Percentiles rank a stretch among this genome's conserved stretches.
These are phyloP conservation scores for Alternaria arbusti DNA, from an alignment of 2,329 filamentous ascomycete genomes.

Conservation along the genomic window DNA sequence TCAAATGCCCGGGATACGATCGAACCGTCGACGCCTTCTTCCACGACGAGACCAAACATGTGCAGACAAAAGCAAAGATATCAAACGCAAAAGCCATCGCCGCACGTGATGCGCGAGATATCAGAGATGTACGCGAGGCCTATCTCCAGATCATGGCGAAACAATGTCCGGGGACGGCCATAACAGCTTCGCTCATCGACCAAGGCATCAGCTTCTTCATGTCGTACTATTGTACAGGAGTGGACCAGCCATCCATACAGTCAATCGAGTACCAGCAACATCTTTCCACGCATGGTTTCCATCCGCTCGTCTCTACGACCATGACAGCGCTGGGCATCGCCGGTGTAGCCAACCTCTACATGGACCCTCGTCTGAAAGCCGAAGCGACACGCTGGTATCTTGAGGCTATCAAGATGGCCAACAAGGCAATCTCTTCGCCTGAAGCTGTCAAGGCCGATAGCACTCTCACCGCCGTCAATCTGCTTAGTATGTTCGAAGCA, in stretches of 20 bases:
- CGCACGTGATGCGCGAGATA: constrained; percentile 26
- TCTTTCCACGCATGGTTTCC: constrained; percentile 39
- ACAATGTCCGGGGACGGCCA: constrained; percentile 14
- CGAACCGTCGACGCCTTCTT: constrained; percentile 37
- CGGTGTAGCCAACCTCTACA: constrained; percentile 38
- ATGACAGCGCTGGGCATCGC: constrained; percentile 47
- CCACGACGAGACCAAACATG: constrained; percentile 39
- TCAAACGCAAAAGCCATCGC: constrained; percentile 41
- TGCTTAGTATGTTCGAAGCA: constrained; percentile 41
- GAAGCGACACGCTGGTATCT: constrained; percentile 42
- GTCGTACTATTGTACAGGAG: constrained; percentile 30
- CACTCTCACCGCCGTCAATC: constrained; percentile 40
- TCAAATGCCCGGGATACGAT: constrained; percentile 42
- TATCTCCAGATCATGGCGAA: constrained; percentile 7
- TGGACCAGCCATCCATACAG: constrained; percentile 37
- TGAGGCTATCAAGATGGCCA: constrained; percentile 41
- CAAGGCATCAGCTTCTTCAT: constrained; percentile 46
- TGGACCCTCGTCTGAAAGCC: constrained; percentile 31
- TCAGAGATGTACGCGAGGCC: constrained; percentile 1
- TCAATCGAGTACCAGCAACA: constrained; percentile 31
- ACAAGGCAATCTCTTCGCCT: constrained; percentile 36
- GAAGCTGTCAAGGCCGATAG: constrained; percentile 37
- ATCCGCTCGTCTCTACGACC: constrained; percentile 38
- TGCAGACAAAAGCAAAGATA: constrained; percentile 34
- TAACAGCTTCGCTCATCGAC: constrained; percentile 35